Evolutionary conservation across 1,139 yeast genomes (phyloP), one percentile per base, ranked within the genome.

Genomic region (Diutina catenulata): DNA sequence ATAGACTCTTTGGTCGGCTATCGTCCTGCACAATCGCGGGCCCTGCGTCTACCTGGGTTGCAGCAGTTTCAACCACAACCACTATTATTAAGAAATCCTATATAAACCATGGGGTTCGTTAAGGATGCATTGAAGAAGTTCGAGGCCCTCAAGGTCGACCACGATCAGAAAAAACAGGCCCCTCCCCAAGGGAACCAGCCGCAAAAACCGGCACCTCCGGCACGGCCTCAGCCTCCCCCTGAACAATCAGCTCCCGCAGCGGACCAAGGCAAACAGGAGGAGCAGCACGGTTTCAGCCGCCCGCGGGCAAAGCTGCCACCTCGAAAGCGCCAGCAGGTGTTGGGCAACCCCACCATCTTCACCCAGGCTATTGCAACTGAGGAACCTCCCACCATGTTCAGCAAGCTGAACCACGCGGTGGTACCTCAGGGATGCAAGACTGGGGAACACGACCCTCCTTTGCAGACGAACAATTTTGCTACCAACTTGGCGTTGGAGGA

Each of bases 391-490:
- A 16, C 23, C 7, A 6, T 33, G 9, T 45, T 39, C 27, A 43
- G 40, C 2, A 14, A 39, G 9, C 28, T 38, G 15, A 28, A 40
- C 15, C 48, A 47, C 26, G 33, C 23, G 9, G 47, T 44, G 35
- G 39, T 39, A 2, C 49, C 49, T 2, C 44, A 37, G 2, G 45
- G 43, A 2, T 39, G 41, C 21, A 22, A 16, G 11, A 23, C 32
- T 5, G 31, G 35, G 20, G 39, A 29, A 4, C 68, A 20, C 6
- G 25, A 20, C 10, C 18, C 25, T 9, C 35, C 73, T 1, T 55
- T 67, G 37, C 72, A 67, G 40, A 67, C 73, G 20, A 67, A 67
- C 42, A 66, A 64, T 45, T 65, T 67, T 45, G 67, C 55, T 46
- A 64, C 64, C 42, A 67, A 67, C 42, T 49, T 67, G 42, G 51